Base-by-base conservation (phyloP, 2,329 filamentous ascomycete species). In the Monilinia vaccinii-corymbosi region DNA sequence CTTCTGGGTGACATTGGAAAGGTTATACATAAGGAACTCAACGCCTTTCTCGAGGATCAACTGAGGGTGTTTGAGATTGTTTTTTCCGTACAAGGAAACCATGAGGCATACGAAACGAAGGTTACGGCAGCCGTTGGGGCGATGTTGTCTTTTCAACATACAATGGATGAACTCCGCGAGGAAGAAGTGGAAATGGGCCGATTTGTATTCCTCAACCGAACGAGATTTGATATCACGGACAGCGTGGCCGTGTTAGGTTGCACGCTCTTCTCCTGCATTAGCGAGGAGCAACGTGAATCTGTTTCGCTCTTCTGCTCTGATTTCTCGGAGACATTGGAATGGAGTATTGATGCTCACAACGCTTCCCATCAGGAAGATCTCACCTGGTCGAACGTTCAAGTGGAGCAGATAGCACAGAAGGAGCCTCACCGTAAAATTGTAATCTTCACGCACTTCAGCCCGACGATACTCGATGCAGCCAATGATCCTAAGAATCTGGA, bases 231-330 rank as follows among this genome's bases (percentile, higher is more conserved):
- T 61, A 44, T 77, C 10, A 71, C 71, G 4, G 62, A 68, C 13
- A 64, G 68, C 4, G 50, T 77, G 14, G 75, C 73, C 2, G 70
- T 79, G 7, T 68, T 80, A 1, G 77, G 77, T 13, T 79, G 76
- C 63, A 78, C 75, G 3, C 71, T 84, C 3, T 81, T 79, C 68
- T 82, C 81, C 1, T 57, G 67, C 5, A 70, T 84, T 34, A 72
- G 74, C 1, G 56, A 72, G 0, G 66, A 73, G 13, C 71, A 75
- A 11, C 62, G 67, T 7, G 69, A 73, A 58, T 46, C 60, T n/a
- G 58, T 61, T 8, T 46, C 45, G 7, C 46, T 60, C 25, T 52
- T 56, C 53, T 56, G 52, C 55, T 50, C 48, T 3, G 62, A 64
- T 48, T 62, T 64, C 23, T 61, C 46, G 23, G 49, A 62, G 44